Conservation (phyloP, 169 alveolate genomes). For the Cryptosporidium meleagridis region DNA sequence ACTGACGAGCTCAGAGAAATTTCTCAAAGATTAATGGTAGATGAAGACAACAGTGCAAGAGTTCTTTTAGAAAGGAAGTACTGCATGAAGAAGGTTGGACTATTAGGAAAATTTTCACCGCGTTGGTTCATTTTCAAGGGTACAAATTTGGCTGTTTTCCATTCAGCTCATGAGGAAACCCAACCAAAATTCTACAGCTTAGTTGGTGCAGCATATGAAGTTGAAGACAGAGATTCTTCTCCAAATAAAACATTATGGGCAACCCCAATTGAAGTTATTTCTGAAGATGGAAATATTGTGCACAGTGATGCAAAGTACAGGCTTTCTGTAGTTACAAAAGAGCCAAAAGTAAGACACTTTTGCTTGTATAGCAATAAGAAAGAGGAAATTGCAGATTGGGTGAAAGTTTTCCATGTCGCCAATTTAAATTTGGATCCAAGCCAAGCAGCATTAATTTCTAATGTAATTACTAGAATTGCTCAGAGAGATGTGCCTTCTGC, state of each 20-base stretch:
- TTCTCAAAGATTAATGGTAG: constrained; percentile 70
- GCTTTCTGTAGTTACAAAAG: constrained; percentile 71
- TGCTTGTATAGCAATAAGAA: constrained; percentile 61
- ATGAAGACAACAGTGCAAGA: constrained; percentile 64
- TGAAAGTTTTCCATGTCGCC: constrained; percentile 70
- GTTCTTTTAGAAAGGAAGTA: constrained; percentile 43
- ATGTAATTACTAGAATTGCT: constrained; percentile 73
- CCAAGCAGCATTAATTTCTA: constrained; percentile 72
- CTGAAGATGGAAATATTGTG: constrained; percentile 45
- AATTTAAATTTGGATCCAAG: constrained; percentile 69
- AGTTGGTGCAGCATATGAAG: constrained; percentile 72
- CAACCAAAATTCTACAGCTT: constrained; percentile 72
- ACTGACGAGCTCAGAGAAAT: constrained; percentile 63
- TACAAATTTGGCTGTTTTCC: constrained; percentile 67
- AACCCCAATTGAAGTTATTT: constrained; percentile 53
- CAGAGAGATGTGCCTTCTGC: constrained; percentile 72
- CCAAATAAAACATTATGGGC: constrained; percentile 63
- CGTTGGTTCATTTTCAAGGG: constrained; percentile 72
- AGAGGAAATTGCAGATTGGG: constrained; percentile 75
- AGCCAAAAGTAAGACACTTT: constrained; percentile 69
- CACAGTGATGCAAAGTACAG: constrained; percentile 71
- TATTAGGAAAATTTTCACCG: constrained; percentile 62
- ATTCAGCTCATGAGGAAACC: constrained; percentile 49
- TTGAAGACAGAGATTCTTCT: constrained; percentile 69
- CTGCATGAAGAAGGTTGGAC: constrained; percentile 62